These are phyloP conservation scores for Eimeria maxima DNA, from an alignment of 169 alveolate species.

Conservation along the genomic window DNA sequence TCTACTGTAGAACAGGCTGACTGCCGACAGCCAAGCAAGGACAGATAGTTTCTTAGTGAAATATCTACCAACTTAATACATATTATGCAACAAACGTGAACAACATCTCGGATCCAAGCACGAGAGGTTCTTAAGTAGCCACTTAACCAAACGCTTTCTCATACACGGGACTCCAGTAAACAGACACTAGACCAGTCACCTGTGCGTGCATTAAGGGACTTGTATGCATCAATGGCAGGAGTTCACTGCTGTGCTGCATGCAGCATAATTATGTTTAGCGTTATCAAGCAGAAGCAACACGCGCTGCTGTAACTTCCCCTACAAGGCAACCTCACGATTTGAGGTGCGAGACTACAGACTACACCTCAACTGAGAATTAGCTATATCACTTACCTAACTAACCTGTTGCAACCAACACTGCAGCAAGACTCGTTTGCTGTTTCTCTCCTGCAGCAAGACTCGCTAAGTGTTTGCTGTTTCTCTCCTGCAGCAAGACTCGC, in stretches of 20 bases:
- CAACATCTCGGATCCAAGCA: background rate
- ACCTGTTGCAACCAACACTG: background rate
- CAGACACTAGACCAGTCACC: background rate
- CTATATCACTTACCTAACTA: too few species aligned
- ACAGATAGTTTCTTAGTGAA: background rate
- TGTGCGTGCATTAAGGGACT: background rate
- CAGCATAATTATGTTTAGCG: background rate
- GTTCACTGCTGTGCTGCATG: background rate
- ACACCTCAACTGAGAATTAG: background rate
- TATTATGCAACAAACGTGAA: background rate
- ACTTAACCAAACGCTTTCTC: background rate
- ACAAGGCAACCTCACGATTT: too few species aligned
- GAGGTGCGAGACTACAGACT: background rate
- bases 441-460: too few species aligned
- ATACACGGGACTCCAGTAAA: background rate
- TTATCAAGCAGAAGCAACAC: background rate
- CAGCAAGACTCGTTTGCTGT: background rate
- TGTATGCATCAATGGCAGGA: background rate
- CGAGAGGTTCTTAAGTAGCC: background rate
- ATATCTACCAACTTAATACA: background rate
- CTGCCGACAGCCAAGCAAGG: background rate
- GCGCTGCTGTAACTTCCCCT: too few species aligned
- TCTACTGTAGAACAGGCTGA: background rate
- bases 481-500: too few species aligned
- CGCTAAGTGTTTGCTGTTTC: too few species aligned